Conservation (phyloP, 2,329 filamentous ascomycete species). For the Metarhizium anisopliae region DNA sequence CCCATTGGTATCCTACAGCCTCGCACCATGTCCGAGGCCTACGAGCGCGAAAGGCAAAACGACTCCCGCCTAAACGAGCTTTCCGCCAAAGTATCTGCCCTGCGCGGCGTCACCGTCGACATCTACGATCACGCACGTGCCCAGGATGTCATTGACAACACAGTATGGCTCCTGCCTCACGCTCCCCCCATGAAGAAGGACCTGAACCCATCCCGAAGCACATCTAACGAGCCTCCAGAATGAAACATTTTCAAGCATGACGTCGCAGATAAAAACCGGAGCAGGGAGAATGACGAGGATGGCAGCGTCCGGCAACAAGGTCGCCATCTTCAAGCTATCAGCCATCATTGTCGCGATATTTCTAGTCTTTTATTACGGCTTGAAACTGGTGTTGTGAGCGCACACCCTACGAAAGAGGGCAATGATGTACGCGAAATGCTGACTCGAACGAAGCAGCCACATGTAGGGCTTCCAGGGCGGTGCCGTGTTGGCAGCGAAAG, state of each 20-base stretch:
- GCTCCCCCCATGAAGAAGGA: too few relatives aligned
- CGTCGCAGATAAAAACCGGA: slow-evolving; percentile 72
- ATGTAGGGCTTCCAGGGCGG: neutral
- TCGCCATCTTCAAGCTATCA: slow-evolving; percentile 82
- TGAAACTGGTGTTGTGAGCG: slow-evolving; percentile 51
- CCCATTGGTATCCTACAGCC: neutral
- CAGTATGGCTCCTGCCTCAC: slow-evolving; percentile 41
- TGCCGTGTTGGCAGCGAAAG: neutral
- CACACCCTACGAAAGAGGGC: neutral
- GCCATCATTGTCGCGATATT: slow-evolving; percentile 70
- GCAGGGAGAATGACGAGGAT: slow-evolving; percentile 77
- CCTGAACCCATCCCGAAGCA: neutral
- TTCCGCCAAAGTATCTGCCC: slow-evolving; percentile 78
- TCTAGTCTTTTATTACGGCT: slow-evolving; percentile 66
- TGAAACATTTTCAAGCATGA: slow-evolving; percentile 87
- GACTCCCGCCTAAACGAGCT: slow-evolving; percentile 90
- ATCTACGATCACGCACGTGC: slow-evolving; percentile 94
- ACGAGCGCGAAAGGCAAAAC: slow-evolving; percentile 82
- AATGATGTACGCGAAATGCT: neutral
- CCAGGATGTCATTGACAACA: slow-evolving; percentile 81
- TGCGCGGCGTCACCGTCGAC: slow-evolving; percentile 90
- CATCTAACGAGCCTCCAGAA: slow-evolving; percentile 37
- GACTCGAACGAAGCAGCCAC: neutral
- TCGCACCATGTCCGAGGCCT: slow-evolving; percentile 59
- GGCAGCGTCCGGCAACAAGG: slow-evolving; percentile 83